Evolutionary conservation across 306 rosid species (phyloP).

Genomic region (Notholithocarpus densiflorus): DNA sequence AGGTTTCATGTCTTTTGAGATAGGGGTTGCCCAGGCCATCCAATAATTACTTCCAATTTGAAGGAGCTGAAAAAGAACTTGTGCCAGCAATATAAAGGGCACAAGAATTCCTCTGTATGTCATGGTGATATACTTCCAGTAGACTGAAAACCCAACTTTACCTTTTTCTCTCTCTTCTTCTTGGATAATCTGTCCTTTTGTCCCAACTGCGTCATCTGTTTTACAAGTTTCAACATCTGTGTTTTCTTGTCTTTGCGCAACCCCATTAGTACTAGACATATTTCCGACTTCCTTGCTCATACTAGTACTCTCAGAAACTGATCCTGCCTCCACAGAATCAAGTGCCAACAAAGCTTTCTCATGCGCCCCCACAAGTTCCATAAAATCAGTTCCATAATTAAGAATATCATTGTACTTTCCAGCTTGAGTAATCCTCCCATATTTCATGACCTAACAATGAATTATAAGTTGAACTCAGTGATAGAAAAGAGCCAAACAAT

Average conservation of each 20-base stretch:
- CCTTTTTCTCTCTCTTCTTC: conserved; percentile 96
- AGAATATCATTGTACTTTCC: conserved; percentile 74
- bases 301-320: conserved; percentile 27
- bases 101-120: conserved; percentile 84
- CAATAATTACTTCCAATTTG: conserved; percentile 93
- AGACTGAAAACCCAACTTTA: conserved; percentile 62
- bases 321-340: conserved; percentile 30
- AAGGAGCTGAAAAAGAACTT: conserved; percentile 63
- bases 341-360: conserved; percentile 67
- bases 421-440: conserved; percentile 70
- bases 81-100: conserved; percentile 65
- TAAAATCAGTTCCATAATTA: conserved; percentile 60
- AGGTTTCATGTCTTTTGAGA: conserved; percentile 53
- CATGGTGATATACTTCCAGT: conserved; percentile 69
- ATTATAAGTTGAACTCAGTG: neutral
- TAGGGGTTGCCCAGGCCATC: conserved; percentile 93
- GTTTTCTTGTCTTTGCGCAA: conserved; percentile 32
- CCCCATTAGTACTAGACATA: neutral
- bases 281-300: conserved; percentile 25
- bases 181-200: conserved; percentile 63
- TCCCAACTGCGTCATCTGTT: conserved; percentile 31
- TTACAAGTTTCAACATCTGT: conserved; percentile 31
- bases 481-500: neutral
- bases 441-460: conserved; percentile 71
- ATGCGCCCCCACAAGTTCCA: conserved; percentile 86